Conservation (phyloP, 352 stramenopile genomes). For the Phytophthora ramorum region DNA sequence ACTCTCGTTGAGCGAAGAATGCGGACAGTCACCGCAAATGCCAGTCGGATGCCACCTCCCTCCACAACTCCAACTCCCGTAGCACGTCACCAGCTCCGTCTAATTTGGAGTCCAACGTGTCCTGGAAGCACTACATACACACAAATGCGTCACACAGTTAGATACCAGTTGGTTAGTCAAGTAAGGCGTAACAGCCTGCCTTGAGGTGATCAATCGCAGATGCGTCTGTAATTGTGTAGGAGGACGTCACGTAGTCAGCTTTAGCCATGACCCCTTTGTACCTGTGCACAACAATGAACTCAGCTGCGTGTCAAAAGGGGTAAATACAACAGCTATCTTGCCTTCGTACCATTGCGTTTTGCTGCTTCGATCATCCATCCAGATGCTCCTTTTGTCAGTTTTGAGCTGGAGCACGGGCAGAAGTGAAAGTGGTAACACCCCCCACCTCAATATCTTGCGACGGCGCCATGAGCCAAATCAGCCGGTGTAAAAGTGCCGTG, state of each 20-base stretch:
- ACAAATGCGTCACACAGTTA: neutral
- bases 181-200: neutral
- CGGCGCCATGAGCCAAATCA: neutral
- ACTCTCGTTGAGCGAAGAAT: neutral
- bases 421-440: conserved; percentile 12
- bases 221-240: neutral
- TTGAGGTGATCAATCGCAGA: neutral
- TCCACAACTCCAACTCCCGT: neutral
- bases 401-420: conserved; percentile 15
- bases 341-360: conserved; percentile 18
- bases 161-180: neutral
- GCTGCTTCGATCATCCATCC: conserved; percentile 19
- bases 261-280: neutral
- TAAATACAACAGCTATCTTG: neutral
- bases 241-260: conserved; percentile 1
- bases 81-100: neutral
- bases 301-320: neutral
- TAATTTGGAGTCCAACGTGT: neutral
- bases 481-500: neutral
- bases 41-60: neutral
- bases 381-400: conserved; percentile 25
- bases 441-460: neutral
- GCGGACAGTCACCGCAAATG: neutral
- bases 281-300: neutral
- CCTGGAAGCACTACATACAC: conserved; percentile 1